Evolutionary conservation across 768 basidiomycete species (phyloP).

Genomic region (Hypholoma sublateritium): DNA sequence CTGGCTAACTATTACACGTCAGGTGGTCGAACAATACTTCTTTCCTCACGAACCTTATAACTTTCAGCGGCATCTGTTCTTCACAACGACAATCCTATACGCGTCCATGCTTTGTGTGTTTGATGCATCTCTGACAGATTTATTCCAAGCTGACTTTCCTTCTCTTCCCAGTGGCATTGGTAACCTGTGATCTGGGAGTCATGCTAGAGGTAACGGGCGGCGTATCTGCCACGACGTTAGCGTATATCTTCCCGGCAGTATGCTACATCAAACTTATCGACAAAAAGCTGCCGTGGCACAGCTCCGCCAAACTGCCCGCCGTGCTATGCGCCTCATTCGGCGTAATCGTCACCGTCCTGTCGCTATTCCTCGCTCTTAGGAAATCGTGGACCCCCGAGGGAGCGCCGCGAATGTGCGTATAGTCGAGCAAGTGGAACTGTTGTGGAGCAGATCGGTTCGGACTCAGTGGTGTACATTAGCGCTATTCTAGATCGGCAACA

Average conservation of each 20-base stretch:
- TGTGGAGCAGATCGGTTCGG: background rate
- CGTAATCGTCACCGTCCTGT: conserved; percentile 71
- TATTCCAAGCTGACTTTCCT: conserved; percentile 8
- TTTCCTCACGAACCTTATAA: conserved; percentile 87
- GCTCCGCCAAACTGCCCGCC: conserved; percentile 75
- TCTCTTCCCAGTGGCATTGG: conserved; percentile 67
- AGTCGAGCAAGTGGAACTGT: conserved; percentile 16
- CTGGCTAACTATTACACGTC: background rate
- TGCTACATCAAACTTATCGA: conserved; percentile 81
- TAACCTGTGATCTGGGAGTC: conserved; percentile 96
- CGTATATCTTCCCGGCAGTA: conserved; percentile 88
- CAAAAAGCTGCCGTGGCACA: conserved; percentile 57
- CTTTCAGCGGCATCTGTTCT: conserved; percentile 82
- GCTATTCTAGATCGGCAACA: conserved; percentile 20
- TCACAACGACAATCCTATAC: conserved; percentile 83
- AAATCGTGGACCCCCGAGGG: conserved; percentile 80
- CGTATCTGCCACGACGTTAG: conserved; percentile 87
- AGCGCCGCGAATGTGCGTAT: conserved; percentile 67
- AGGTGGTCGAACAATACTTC: conserved; percentile 96
- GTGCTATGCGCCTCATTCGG: conserved; percentile 75
- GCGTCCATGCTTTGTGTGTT: conserved; percentile 79
- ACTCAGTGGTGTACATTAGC: conserved; percentile 7
- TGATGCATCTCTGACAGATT: background rate
- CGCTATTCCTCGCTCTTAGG: conserved; percentile 70
- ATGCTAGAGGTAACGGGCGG: conserved; percentile 99